Evolutionary conservation across 2,329 filamentous ascomycete genomes (phyloP), one percentile per base, ranked within the genome.

Genomic region (Penicillium decumbens): DNA sequence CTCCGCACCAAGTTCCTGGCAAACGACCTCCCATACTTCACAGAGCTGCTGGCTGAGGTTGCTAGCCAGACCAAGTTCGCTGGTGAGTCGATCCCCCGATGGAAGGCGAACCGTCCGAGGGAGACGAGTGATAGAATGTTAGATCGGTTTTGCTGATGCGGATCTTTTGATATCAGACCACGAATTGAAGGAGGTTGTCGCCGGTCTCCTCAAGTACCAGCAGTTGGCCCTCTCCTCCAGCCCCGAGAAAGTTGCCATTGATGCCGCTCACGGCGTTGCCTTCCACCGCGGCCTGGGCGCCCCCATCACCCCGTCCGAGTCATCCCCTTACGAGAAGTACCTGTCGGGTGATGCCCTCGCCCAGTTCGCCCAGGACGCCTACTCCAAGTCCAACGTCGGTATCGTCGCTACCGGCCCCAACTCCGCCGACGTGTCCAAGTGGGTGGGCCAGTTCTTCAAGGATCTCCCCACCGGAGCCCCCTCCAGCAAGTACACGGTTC

Each of bases 1-100:
- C 77, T 98, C 66, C 85, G 92, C 74, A 89, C 93, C 71, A 95
- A 87, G 78, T 98, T 98, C 81, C 83, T 98, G 61, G 85, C 89
- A 70, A 85, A 93, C 71, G 91, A 98, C 72, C 84, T 98, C 61
- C 93, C 93, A 62, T 98, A 97, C 82, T 98, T 95, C 73, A 83
- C 90, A 66, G 93, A 98, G 79, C 81, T 98, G 59, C 82, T 98
- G 62, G 89, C 87, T 67, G 95, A 98, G 79, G 88, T 96, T 65
- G 80, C 93, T 66, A 84, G 86, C 54, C 78, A 88, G 75, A 95
- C 92, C 63, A 93, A 89, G 76, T 98, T 89, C 73, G 83, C 84
- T 55, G 72, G 82, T 85, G 70, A 63, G 73, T 67, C 9, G 13
- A n/a, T 33, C 32, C 15, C 29, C 41, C 43, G n/a, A 51, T 42